phyloP scores from a whole-genome alignment of 2,329 filamentous ascomycete genomes.

The Venturia nashicola region DNA sequence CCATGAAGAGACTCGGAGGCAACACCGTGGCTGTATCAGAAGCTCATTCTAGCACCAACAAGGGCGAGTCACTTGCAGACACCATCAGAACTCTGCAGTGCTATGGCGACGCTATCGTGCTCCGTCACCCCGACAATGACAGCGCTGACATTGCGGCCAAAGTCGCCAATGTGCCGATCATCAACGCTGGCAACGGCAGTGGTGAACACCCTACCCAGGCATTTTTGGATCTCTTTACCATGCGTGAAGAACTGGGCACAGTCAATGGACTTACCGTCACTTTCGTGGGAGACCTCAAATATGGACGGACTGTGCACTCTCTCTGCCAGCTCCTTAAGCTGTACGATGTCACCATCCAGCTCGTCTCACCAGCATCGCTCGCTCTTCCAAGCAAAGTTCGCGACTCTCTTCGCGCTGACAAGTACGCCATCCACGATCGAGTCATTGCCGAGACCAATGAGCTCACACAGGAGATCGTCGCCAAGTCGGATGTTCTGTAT shows the following conservation, averaged over 20 bases:
- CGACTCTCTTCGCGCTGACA: slow-evolving; percentile 45
- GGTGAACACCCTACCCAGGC: slow-evolving; percentile 96
- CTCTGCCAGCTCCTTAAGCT: slow-evolving; percentile 86
- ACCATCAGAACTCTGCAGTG: slow-evolving; percentile 87
- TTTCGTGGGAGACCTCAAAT: slow-evolving; percentile 84
- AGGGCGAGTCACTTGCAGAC: slow-evolving; percentile 89
- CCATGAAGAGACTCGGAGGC: slow-evolving; percentile 95
- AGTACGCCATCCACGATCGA: slow-evolving; percentile 29
- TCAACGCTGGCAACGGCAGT: slow-evolving; percentile 94
- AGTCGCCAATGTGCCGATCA: slow-evolving; percentile 80
- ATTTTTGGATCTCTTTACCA: slow-evolving; percentile 95
- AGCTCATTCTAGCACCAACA: slow-evolving; percentile 75
- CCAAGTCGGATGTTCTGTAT: slow-evolving; percentile 83
- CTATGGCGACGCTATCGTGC: slow-evolving; percentile 91
- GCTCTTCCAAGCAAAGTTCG: slow-evolving; percentile 64
- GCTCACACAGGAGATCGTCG: slow-evolving; percentile 77
- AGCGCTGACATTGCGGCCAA: slow-evolving; percentile 75
- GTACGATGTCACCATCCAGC: slow-evolving; percentile 89
- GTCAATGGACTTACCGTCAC: slow-evolving; percentile 94
- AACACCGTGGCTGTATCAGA: slow-evolving; percentile 74
- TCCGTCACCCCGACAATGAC: slow-evolving; percentile 77
- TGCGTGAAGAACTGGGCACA: slow-evolving; percentile 91
- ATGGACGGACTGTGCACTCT: slow-evolving; percentile 91
- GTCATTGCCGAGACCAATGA: slow-evolving; percentile 62
- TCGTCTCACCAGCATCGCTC: slow-evolving; percentile 73